These are phyloP conservation scores for Microcos paniculata DNA, from an alignment of 345 rosid genomes.

Conservation along the genomic window DNA sequence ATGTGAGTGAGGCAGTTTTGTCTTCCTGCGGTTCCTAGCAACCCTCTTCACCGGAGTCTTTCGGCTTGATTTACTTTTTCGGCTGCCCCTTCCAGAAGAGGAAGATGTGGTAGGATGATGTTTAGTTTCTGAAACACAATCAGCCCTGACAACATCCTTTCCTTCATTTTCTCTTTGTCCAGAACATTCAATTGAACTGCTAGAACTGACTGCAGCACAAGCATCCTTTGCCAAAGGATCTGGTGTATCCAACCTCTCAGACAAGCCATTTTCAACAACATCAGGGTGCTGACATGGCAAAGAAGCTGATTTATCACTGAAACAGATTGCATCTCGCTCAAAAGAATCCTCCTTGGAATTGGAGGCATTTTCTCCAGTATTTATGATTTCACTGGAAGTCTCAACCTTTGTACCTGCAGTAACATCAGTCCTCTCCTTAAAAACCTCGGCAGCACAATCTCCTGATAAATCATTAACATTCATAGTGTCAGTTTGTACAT, in stretches of 20 bases:
- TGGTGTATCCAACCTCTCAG: constrained; percentile 24
- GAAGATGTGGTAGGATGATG: constrained; percentile 30
- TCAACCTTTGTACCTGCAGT: constrained; percentile 33
- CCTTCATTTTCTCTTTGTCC: constrained; percentile 33
- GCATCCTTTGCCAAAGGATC: constrained; percentile 30
- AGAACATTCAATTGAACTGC: constrained; percentile 30
- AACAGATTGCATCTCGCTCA: constrained; percentile 11
- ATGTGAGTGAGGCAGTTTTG: constrained; percentile 34
- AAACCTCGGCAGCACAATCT: constrained; percentile 18
- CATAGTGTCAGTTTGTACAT: constrained; percentile 21
- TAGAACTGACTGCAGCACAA: constrained; percentile 26
- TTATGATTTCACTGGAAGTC: constrained; percentile 20
- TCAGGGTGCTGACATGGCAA: constrained; percentile 19
- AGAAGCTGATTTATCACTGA: constrained; percentile 15
- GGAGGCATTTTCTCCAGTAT: constrained; percentile 24
- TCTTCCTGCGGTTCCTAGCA: constrained; percentile 39
- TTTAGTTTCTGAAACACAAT: constrained; percentile 41
- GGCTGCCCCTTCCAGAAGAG: constrained; percentile 45
- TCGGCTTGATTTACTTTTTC: constrained; percentile 39
- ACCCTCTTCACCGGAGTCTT: constrained; percentile 40
- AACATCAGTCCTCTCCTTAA: constrained; percentile 34
- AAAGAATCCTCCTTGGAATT: constrained; percentile 29
- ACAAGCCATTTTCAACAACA: constrained; percentile 29
- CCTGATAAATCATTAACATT: constrained; percentile 16
- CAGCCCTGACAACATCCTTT: constrained; percentile 34